phyloP scores from a whole-genome alignment of 164 flowering plant genomes.

The Stephania yunnanensis region DNA sequence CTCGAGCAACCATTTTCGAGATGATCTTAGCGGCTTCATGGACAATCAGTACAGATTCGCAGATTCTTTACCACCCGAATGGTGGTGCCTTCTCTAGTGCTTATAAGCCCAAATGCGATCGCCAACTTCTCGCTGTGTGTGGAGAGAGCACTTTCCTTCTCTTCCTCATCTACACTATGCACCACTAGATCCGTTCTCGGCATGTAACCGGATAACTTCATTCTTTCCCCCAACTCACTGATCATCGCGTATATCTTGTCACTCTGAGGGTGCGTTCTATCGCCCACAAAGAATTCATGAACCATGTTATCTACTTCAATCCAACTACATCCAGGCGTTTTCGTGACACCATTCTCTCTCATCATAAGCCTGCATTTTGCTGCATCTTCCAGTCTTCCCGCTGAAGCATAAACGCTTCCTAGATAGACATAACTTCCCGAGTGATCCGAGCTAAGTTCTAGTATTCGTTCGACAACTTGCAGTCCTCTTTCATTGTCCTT shows the following conservation, averaged over 20 bases:
- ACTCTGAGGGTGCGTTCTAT: slow-evolving; percentile 24
- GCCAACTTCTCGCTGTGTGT: slow-evolving; percentile 44
- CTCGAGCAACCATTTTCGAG: slow-evolving; percentile 30
- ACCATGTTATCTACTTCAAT: slow-evolving; percentile 32
- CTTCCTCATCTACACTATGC: slow-evolving; percentile 33
- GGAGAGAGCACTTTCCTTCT: slow-evolving; percentile 32
- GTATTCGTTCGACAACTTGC: slow-evolving; percentile 29
- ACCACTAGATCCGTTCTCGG: slow-evolving; percentile 31
- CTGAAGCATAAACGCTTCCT: slow-evolving; percentile 30
- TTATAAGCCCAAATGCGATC: slow-evolving; percentile 40
- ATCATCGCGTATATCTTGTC: slow-evolving; percentile 25
- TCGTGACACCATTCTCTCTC: slow-evolving; percentile 24
- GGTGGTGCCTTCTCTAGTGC: slow-evolving; percentile 29
- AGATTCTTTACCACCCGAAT: slow-evolving; percentile 35
- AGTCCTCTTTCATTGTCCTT: slow-evolving; percentile 27
- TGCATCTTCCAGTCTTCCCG: slow-evolving; percentile 35
- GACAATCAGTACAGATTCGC: slow-evolving; percentile 35
- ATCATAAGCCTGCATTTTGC: slow-evolving; percentile 30
- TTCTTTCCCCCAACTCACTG: slow-evolving; percentile 20
- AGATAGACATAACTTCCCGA: slow-evolving; percentile 41
- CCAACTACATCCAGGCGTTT: slow-evolving; percentile 38
- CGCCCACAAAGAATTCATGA: slow-evolving; percentile 33
- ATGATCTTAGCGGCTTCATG: slow-evolving; percentile 36
- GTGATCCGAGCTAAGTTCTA: slow-evolving; percentile 33
- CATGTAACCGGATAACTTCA: slow-evolving; percentile 30